These are phyloP conservation scores for Pseudonitzschia delicatissima DNA, from an alignment of 108 stramenopile species.

Conservation along the genomic window DNA sequence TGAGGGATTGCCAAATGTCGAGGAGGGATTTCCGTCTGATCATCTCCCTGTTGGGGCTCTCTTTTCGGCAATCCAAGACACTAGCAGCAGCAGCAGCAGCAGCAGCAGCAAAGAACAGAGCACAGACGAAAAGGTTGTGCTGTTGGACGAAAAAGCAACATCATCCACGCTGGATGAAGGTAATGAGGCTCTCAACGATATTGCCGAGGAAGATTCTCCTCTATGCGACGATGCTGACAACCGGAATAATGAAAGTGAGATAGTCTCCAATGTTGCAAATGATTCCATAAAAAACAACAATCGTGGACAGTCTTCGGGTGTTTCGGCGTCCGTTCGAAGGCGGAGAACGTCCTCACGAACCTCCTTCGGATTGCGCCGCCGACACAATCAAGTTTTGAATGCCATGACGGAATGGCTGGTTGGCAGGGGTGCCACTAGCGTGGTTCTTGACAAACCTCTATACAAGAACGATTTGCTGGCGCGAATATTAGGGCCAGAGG, in stretches of 20 bases:
- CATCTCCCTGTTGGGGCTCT: slow-evolving; percentile 47
- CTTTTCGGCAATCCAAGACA: slow-evolving; percentile 14
- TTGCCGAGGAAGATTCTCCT: background rate
- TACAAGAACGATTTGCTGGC: slow-evolving; percentile 34
- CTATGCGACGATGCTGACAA: background rate
- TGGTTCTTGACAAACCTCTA: slow-evolving; percentile 38
- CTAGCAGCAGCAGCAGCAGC: too few species aligned
- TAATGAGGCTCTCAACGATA: background rate
- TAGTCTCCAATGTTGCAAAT: background rate
- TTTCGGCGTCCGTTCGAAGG: slow-evolving; percentile 1
- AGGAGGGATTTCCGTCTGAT: slow-evolving; percentile 48
- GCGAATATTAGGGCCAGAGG: background rate
- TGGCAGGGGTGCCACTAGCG: slow-evolving; percentile 16
- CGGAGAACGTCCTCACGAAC: slow-evolving; percentile 20
- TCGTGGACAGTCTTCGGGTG: background rate
- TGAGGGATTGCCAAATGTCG: slow-evolving; percentile 37
- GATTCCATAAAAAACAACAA: background rate
- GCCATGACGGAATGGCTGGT: slow-evolving; percentile 35
- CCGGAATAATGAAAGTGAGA: background rate
- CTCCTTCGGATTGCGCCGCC: slow-evolving; percentile 19
- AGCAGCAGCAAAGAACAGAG: background rate
- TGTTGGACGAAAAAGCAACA: background rate
- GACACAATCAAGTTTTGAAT: slow-evolving; percentile 41
- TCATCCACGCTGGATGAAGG: background rate
- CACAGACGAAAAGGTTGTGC: background rate